These are phyloP conservation scores for Podospora pseudopauciseta DNA, from an alignment of 495 filamentous ascomycete genomes.

Conservation along the genomic window DNA sequence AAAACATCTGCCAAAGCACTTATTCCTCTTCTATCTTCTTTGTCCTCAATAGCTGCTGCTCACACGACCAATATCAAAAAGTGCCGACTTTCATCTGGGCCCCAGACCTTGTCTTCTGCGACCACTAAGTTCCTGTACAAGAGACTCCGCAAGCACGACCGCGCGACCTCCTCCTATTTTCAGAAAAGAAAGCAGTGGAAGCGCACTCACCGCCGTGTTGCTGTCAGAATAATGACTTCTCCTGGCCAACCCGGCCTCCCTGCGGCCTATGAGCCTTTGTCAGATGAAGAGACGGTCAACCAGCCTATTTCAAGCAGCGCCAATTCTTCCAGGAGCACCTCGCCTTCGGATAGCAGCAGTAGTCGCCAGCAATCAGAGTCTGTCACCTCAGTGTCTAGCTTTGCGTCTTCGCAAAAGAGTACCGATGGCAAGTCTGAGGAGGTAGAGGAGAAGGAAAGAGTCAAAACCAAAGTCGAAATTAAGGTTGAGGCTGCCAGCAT, in stretches of 20 bases:
- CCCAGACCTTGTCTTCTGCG: neutral
- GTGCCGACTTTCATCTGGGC: neutral
- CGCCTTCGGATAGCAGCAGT: slow-evolving; percentile 6
- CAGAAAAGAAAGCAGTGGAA: slow-evolving; percentile 13
- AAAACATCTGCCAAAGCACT: neutral
- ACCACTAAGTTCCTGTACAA: neutral
- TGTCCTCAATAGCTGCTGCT: neutral
- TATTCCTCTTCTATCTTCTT: neutral
- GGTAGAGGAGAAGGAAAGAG: neutral
- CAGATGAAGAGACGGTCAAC: slow-evolving; percentile 1
- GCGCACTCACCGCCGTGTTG: neutral
- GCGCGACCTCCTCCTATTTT: slow-evolving; percentile 10
- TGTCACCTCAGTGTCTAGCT: neutral
- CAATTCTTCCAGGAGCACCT: neutral
- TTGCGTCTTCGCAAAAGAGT: neutral
- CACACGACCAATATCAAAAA: neutral
- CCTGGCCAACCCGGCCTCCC: neutral
- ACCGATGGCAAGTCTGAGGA: neutral
- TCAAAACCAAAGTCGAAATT: neutral
- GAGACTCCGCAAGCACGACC: slow-evolving; percentile 11
- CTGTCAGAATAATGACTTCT: neutral
- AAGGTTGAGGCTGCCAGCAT: neutral
- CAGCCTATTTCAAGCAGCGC: neutral
- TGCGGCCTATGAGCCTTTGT: neutral
- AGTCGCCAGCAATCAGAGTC: neutral